These are phyloP conservation scores for Vitis rupestris DNA, from an alignment of 164 flowering plant genomes.

Conservation along the genomic window DNA sequence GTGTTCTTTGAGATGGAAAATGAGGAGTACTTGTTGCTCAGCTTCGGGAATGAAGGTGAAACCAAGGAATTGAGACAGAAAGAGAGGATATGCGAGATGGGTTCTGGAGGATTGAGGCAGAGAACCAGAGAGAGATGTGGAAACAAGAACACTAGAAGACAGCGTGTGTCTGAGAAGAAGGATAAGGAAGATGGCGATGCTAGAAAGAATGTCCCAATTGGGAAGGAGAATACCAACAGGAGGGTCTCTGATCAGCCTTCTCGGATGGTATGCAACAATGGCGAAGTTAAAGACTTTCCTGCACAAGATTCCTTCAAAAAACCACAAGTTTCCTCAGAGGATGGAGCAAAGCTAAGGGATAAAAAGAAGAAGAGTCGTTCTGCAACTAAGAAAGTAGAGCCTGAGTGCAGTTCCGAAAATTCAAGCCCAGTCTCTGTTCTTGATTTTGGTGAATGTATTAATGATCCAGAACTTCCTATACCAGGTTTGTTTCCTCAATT, in stretches of 20 bases:
- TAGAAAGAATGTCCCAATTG: background rate
- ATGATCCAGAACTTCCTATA: slow-evolving; percentile 24
- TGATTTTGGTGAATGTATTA: slow-evolving; percentile 39
- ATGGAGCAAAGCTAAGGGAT: slow-evolving; percentile 13
- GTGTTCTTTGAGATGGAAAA: slow-evolving; percentile 36
- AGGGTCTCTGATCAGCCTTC: slow-evolving; percentile 4
- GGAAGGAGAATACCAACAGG: background rate
- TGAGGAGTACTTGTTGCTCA: slow-evolving; percentile 52
- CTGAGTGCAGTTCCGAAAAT: slow-evolving; percentile 50
- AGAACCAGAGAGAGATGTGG: slow-evolving; percentile 13
- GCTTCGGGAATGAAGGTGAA: slow-evolving; percentile 44
- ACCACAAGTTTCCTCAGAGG: background rate
- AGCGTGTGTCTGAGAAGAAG: slow-evolving; percentile 2
- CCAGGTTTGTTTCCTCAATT: slow-evolving; percentile 37
- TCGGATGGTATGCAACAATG: background rate
- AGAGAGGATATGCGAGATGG: slow-evolving; percentile 24
- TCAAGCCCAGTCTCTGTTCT: slow-evolving; percentile 86
- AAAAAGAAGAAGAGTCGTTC: slow-evolving; percentile 16
- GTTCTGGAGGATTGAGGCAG: slow-evolving; percentile 31
- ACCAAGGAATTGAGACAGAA: slow-evolving; percentile 14
- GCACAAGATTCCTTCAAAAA: background rate
- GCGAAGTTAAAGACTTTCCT: slow-evolving; percentile 8
- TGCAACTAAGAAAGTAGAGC: slow-evolving; percentile 16
- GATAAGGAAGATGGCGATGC: slow-evolving; percentile 13
- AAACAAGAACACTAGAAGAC: slow-evolving; percentile 14